Evolutionary conservation across 2,329 filamentous ascomycete species (phyloP), one percentile per base, ranked within the genome.

Genomic region (Orbilia ellipsospora): DNA sequence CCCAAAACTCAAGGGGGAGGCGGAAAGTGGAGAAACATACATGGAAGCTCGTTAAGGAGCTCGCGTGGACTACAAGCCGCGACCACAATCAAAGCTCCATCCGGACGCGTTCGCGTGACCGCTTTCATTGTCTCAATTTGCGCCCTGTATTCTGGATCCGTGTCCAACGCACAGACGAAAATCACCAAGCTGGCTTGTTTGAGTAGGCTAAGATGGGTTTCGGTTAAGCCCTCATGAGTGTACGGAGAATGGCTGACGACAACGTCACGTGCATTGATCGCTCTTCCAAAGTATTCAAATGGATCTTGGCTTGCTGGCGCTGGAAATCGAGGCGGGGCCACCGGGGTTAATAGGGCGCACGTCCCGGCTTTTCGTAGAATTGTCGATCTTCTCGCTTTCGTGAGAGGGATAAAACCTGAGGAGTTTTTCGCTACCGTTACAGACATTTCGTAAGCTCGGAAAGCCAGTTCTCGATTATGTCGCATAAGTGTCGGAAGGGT

Each of bases 361-460:
- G 52, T 44, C 45, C 64, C 72, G 16, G 6, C 45, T 40, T 62
- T 61, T 44, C 72, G 91, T 52, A 77, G 77, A 45, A 57, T 77
- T 66, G 63, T 79, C 60, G 45, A 57, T 70, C 20, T 56, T 36
- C 51, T 65, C 51, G 50, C 73, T 73, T 64, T 78, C 57, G 45
- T 67, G 62, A 70, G 92, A 91, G 95, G 95, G 2, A 99, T 84
- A 1, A 96, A 84, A 73, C 92, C 89, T 76, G 94, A 91, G 81
- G 93, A 94, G 81, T 99, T 94, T 69, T 94, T 87, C 56, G 98
- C 92, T 23, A 99, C 90, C 0, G 94, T 95, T 74, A 98, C 96
- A 0, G 94, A 97, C 78, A 89, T 90, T 80, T 96, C 94, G 82
- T 98, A 99, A 1, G 93, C 93, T 80, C 88, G 90, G 0, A 89